These are phyloP conservation scores for Aspergillus persii DNA, from an alignment of 2,329 filamentous ascomycete genomes.

Conservation along the genomic window DNA sequence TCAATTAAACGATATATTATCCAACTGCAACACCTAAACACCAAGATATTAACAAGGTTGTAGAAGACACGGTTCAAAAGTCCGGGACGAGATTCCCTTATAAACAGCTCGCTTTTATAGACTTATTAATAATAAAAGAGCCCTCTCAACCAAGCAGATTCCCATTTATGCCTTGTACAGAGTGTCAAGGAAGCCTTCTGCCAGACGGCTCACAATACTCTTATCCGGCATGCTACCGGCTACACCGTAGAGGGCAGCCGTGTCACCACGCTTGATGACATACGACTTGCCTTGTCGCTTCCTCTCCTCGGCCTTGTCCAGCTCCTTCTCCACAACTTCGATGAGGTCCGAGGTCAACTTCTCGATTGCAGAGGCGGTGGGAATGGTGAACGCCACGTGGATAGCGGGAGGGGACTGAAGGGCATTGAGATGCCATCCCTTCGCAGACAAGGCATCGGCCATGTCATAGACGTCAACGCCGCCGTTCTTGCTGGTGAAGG, in stretches of 20 bases:
- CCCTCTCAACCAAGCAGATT: background rate
- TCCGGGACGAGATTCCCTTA: background rate
- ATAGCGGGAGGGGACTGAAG: slow-evolving; percentile 89
- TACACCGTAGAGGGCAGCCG: slow-evolving; percentile 88
- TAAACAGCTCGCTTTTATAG: slow-evolving; percentile 2
- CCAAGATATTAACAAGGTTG: slow-evolving; percentile 7
- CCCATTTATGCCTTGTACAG: slow-evolving; percentile 73
- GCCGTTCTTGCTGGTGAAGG: slow-evolving; percentile 70
- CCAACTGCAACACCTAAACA: slow-evolving; percentile 9
- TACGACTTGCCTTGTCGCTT: slow-evolving; percentile 58
- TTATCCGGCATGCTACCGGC: slow-evolving; percentile 95
- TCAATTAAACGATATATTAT: background rate
- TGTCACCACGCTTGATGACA: slow-evolving; percentile 60
- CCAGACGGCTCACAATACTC: slow-evolving; percentile 86
- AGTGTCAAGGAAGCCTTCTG: slow-evolving; percentile 86
- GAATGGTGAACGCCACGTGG: slow-evolving; percentile 89
- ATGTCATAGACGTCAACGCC: slow-evolving; percentile 91
- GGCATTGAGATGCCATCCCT: slow-evolving; percentile 94
- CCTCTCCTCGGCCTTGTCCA: slow-evolving; percentile 74
- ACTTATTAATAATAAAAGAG: slow-evolving; percentile 13
- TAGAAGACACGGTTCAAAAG: background rate
- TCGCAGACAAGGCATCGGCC: slow-evolving; percentile 77
- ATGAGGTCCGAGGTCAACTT: slow-evolving; percentile 69
- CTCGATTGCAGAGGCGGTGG: slow-evolving; percentile 78
- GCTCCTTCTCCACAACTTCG: slow-evolving; percentile 61